A percentile compares a stretch with the other conserved stretches of the same genome.
Conservation (phyloP, 106 monocot species). For the Gastrodia elata region DNA sequence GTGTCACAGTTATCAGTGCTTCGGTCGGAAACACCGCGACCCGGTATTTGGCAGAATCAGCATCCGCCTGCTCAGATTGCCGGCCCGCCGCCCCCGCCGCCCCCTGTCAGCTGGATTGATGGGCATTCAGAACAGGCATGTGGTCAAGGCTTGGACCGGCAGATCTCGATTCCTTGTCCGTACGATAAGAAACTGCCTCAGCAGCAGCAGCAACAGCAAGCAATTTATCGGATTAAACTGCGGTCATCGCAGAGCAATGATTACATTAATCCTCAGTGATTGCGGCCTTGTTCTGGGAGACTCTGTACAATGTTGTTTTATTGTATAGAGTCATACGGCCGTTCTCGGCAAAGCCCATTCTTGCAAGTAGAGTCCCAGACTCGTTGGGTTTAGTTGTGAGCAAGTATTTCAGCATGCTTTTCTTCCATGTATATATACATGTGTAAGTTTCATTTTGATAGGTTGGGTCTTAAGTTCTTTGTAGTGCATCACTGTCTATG, state of each 20-base stretch:
- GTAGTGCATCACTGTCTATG: no score
- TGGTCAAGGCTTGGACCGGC: constrained; percentile 3
- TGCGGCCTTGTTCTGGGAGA: not conserved
- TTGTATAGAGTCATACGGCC: not conserved
- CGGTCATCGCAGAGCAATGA: constrained; percentile 11
- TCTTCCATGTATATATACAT: not conserved
- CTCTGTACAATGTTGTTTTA: not conserved
- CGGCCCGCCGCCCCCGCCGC: constrained; percentile 40
- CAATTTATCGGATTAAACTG: constrained; percentile 33
- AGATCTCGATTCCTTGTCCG: not conserved
- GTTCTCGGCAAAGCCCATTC: not conserved
- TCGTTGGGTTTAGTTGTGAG: not conserved
- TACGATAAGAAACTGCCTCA: constrained; percentile 4
- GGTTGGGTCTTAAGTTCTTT: no score
- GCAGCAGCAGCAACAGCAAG: constrained; percentile 19
- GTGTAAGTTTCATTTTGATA: not conserved
- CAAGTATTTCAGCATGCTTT: not conserved
- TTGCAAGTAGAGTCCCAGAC: not conserved
- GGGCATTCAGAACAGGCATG: constrained; percentile 14
- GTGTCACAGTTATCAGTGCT: constrained; percentile 37
- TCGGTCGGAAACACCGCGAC: constrained; percentile 7
- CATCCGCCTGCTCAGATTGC: constrained; percentile 17
- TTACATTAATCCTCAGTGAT: constrained; percentile 15
- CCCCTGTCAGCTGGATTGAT: constrained; percentile 68
- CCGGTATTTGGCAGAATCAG: constrained; percentile 18